phyloP scores from a whole-genome alignment of 495 filamentous ascomycete species.

The Daldinia vernicosa region DNA sequence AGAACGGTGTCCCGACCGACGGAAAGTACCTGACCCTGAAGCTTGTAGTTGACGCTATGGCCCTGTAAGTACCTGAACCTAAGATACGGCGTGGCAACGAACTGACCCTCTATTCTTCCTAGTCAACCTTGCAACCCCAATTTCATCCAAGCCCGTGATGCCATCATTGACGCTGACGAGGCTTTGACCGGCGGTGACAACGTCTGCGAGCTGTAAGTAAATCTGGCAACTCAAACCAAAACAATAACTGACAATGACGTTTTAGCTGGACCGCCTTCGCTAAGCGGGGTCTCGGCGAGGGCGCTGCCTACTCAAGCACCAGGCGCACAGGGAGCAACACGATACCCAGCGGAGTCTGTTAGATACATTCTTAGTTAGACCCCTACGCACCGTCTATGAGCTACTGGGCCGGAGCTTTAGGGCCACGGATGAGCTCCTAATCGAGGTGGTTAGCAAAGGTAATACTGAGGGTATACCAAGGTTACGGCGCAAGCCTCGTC shows the following conservation, averaged over 20 bases:
- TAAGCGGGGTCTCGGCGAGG: slow-evolving; percentile 58
- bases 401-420: not conserved
- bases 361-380: not conserved
- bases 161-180: slow-evolving; percentile 62
- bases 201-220: slow-evolving; percentile 54
- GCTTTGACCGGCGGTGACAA: slow-evolving; percentile 62
- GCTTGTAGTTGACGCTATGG: slow-evolving; percentile 62
- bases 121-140: slow-evolving; percentile 62
- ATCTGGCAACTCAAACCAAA: not conserved
- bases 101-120: slow-evolving; percentile 8
- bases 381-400: not conserved
- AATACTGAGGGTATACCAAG: not conserved
- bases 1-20: slow-evolving; percentile 57
- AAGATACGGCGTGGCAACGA: not conserved
- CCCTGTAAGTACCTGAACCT: slow-evolving; percentile 47
- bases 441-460: not conserved
- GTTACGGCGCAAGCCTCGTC: no score
- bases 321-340: slow-evolving; percentile 43
- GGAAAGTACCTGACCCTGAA: slow-evolving; percentile 62
- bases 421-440: not conserved
- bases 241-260: not conserved
- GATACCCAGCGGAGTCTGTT: slow-evolving; percentile 46
- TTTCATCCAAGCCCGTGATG: slow-evolving; percentile 60
- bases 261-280: slow-evolving; percentile 60
- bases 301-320: slow-evolving; percentile 42